Evolutionary conservation across 352 stramenopile species (phyloP).

Genomic region (Pythium volutum): DNA sequence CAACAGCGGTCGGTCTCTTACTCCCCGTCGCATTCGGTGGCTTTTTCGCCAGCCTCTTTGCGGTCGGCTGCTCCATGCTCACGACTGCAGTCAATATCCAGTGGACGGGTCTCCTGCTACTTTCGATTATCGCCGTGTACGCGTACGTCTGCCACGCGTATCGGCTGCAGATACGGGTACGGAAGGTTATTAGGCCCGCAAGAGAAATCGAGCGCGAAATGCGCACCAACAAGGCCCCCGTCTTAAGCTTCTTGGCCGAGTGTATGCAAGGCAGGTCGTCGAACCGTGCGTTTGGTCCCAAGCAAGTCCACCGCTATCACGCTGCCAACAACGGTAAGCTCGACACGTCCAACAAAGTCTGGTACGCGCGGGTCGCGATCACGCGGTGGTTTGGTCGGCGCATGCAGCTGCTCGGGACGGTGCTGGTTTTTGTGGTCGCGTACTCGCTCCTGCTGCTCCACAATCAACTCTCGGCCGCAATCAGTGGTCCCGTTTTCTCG

Average conservation of each 20-base stretch:
- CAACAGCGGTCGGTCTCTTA: slow-evolving; percentile 77
- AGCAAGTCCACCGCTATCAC: slow-evolving; percentile 39
- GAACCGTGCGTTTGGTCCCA: slow-evolving; percentile 46
- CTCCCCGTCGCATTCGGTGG: slow-evolving; percentile 19
- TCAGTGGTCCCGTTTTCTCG: slow-evolving; percentile 79
- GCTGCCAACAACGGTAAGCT: slow-evolving; percentile 30
- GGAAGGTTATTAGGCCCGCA: too few species aligned
- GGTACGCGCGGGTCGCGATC: slow-evolving; percentile 38
- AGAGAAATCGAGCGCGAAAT: slow-evolving; percentile 46
- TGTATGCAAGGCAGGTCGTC: slow-evolving; percentile 36
- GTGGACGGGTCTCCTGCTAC: slow-evolving; percentile 54
- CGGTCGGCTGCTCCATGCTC: slow-evolving; percentile 49
- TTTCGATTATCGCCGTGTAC: slow-evolving; percentile 81
- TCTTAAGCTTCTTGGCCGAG: slow-evolving; percentile 53
- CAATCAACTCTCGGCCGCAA: slow-evolving; percentile 40
- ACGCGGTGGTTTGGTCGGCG: slow-evolving; percentile 72
- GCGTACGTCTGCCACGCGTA: slow-evolving; percentile 42
- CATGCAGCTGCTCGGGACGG: slow-evolving; percentile 77
- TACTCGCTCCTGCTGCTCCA: slow-evolving; percentile 40
- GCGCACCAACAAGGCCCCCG: slow-evolving; percentile 38
- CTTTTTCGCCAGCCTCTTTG: slow-evolving; percentile 60
- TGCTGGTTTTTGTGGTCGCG: slow-evolving; percentile 72
- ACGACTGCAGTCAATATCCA: slow-evolving; percentile 67
- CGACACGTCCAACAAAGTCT: slow-evolving; percentile 5
- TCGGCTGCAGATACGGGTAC: too few species aligned